Base-by-base conservation (phyloP, 176 grass and related monocot genomes). In the Miscanthus lutarioriparius region DNA sequence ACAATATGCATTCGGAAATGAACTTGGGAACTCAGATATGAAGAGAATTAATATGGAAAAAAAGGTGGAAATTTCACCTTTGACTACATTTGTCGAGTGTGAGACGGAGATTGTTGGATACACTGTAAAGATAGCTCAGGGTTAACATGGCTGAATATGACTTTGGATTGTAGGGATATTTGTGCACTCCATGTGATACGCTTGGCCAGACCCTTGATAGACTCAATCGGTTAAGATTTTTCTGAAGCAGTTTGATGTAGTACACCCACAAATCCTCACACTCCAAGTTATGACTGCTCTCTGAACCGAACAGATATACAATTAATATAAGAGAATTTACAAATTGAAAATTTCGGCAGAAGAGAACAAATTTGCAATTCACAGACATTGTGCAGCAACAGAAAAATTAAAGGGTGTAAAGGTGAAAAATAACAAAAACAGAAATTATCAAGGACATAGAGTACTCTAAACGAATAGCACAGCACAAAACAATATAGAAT, bases 141-240 rank as follows among this genome's bases (percentile, higher is more conserved):
- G 78, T 84, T 88, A 98, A 81, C 83, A 92, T 93, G 43, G 85
- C 83, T 65, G 76, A 78, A 84, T 87, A 98, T 64, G 89, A 91
- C 82, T 98, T 98, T 78, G 91, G 89, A 84, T 95, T 98, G 68
- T 87, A 86, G 0, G 96, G 96, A 69, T 98, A 95, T 82, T 91
- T 90, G 32, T 93, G 91, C 61, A 93, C 76, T 45, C 93, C 96
- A 89, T 90, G 81, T 58, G 35, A 82, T 87, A 95, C 65, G 19
- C 65, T 92, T 27, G 82, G 83, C 93, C 93, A 95, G 70, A 98
- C 74, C 87, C 87, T 90, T 78, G 92, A 95, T 37, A 95, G 85
- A 72, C 59, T 90, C 80, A 95, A 78, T 41, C 87, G 80, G 17
- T 85, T 92, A 35, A 88, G 62, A 90, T 98, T 81, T 75, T 89